These are phyloP conservation scores for Fraxinus anomala DNA, from an alignment of 257 asterid genomes.

Conservation along the genomic window DNA sequence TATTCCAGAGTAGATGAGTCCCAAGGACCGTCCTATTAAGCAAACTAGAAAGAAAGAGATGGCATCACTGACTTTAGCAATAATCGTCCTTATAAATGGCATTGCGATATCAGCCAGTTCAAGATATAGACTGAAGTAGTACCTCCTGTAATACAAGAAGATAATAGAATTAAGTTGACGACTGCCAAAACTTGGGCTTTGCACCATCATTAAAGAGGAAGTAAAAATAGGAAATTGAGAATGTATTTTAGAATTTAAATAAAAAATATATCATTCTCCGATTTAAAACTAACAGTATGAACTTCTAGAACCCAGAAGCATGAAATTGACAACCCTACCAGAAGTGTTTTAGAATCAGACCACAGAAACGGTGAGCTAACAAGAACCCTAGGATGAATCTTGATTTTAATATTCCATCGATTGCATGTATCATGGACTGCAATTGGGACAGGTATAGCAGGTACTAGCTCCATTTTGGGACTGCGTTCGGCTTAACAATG, in stretches of 20 bases:
- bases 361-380: background rate
- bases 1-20: slow-evolving; percentile 88
- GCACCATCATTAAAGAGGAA: slow-evolving; percentile 8
- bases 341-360: background rate
- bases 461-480: background rate
- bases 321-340: background rate
- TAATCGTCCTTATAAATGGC: slow-evolving; percentile 61
- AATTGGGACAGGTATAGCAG: background rate
- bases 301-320: slow-evolving; percentile 13
- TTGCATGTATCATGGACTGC: background rate
- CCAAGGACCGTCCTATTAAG: slow-evolving; percentile 92
- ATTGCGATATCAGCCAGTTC: slow-evolving; percentile 75
- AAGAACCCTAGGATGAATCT: background rate
- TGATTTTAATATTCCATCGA: background rate
- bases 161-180: slow-evolving; percentile 1
- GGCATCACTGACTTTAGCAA: slow-evolving; percentile 76
- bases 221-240: background rate
- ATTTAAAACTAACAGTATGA: background rate
- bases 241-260: background rate
- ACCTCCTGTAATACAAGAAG: slow-evolving; percentile 59
- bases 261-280: background rate
- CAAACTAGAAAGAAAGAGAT: slow-evolving; percentile 80
- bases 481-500: background rate
- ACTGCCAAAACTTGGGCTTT: slow-evolving; percentile 4
- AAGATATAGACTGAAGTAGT: slow-evolving; percentile 82